These are phyloP conservation scores for Candida loeiensis DNA, from an alignment of 805 yeast species.

Conservation along the genomic window DNA sequence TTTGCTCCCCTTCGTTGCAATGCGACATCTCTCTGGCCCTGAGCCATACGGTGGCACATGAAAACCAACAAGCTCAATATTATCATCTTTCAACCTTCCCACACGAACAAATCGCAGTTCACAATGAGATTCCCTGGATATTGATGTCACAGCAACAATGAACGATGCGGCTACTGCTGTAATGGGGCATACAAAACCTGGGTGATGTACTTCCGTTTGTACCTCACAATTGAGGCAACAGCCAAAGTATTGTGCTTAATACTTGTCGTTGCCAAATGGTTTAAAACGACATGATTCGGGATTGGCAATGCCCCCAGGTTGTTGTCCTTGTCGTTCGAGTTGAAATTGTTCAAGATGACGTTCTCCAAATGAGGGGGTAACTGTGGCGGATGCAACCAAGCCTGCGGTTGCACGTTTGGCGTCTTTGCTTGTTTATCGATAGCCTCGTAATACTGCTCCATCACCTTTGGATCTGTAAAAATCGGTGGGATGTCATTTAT, in stretches of 20 bases:
- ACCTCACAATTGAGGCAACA: slow-evolving; percentile 87
- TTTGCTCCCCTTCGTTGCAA: too few relatives aligned
- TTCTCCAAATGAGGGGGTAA: slow-evolving; percentile 95
- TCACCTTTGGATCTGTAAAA: slow-evolving; percentile 78
- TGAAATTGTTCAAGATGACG: slow-evolving; percentile 78
- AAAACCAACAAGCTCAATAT: too few relatives aligned
- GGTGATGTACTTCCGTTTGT: slow-evolving; percentile 83
- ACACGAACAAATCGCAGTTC: too few relatives aligned
- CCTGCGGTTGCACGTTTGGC: slow-evolving; percentile 52
- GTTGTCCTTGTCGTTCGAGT: slow-evolving; percentile 62
- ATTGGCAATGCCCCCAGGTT: slow-evolving; percentile 86
- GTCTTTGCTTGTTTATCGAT: slow-evolving; percentile 66
- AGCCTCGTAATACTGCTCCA: slow-evolving; percentile 81
- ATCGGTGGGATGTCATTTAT: slow-evolving; percentile 76
- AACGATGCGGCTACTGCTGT: slow-evolving; percentile 29
- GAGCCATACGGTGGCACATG: too few relatives aligned
- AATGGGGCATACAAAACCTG: slow-evolving; percentile 90
- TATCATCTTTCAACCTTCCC: too few relatives aligned
- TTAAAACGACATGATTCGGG: slow-evolving; percentile 91
- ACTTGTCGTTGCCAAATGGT: slow-evolving; percentile 93
- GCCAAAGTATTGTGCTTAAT: slow-evolving; percentile 92
- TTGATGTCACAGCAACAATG: neutral
- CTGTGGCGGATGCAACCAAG: slow-evolving; percentile 88
- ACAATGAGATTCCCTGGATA: too few relatives aligned
- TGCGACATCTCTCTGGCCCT: too few relatives aligned